A percentile compares a stretch with the other conserved stretches of the same genome.
phyloP scores from a whole-genome alignment of 1,139 yeast genomes.

The Yamadazyma songkhlaensis region DNA sequence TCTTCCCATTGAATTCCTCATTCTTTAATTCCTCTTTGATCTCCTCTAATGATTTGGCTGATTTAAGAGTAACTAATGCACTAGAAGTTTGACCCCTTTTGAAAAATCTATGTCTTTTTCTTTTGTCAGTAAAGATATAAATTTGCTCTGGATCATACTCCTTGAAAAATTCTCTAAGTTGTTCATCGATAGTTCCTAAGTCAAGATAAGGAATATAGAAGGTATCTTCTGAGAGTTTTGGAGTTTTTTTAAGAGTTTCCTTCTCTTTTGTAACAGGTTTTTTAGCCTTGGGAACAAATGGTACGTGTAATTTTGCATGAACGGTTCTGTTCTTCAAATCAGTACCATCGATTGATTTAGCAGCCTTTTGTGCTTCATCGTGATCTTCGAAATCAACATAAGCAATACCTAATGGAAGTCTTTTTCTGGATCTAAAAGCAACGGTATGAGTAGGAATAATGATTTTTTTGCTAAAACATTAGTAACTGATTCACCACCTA shows the following conservation, averaged over 20 bases:
- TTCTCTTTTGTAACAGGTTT: neutral
- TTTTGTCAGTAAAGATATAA: conserved; percentile 38
- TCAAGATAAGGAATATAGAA: conserved; percentile 51
- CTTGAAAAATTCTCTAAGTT: conserved; percentile 40
- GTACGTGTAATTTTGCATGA: conserved; percentile 36
- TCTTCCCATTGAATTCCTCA: conserved; percentile 27
- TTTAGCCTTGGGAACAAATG: conserved; percentile 28
- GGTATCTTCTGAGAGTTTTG: conserved; percentile 30
- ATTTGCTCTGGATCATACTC: conserved; percentile 47
- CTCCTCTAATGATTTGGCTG: conserved; percentile 37
- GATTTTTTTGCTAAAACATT: conserved; percentile 31
- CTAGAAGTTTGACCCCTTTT: conserved; percentile 28
- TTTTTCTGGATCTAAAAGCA: conserved; percentile 38
- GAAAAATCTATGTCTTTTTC: conserved; percentile 7
- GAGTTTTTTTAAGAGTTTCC: conserved; percentile 1
- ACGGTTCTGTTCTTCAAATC: conserved; percentile 37
- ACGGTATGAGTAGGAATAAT: conserved; percentile 55
- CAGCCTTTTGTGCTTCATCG: conserved; percentile 50
- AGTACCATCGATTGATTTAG: conserved; percentile 38
- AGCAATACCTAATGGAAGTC: conserved; percentile 59
- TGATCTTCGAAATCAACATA: conserved; percentile 57
- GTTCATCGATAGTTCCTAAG: conserved; percentile 35
- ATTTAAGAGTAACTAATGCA: conserved; percentile 53
- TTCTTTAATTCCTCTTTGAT: conserved; percentile 38
- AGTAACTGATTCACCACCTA: conserved; percentile 3